Percentiles rank a stretch among this genome's conserved stretches.
Conservation (phyloP, 2,329 filamentous ascomycete species). For the Ceratocystis variospora region DNA sequence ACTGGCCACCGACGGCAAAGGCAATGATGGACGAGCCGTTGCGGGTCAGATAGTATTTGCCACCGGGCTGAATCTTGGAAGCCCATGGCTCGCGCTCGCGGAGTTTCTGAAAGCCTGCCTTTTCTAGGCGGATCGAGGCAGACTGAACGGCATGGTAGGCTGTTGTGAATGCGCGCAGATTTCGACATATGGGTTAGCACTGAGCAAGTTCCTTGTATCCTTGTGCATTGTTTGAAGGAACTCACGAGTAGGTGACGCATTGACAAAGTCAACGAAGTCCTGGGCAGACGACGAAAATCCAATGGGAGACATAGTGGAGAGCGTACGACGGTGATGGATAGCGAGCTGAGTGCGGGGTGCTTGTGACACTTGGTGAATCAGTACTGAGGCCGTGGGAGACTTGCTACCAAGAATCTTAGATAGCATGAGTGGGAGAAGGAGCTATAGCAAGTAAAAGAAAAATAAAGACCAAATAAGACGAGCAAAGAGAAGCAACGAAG, state of each 20-base stretch:
- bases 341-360: neutral
- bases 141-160: slow-evolving; percentile 88
- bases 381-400: slow-evolving; percentile 2
- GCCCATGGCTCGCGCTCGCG: slow-evolving; percentile 86
- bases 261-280: slow-evolving; percentile 87
- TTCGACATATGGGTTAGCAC: neutral
- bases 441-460: neutral
- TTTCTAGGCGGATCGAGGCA: slow-evolving; percentile 59
- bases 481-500: neutral
- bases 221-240: neutral
- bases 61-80: slow-evolving; percentile 63
- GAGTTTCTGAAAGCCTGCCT: slow-evolving; percentile 76
- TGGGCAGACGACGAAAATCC: slow-evolving; percentile 39
- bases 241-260: slow-evolving; percentile 84
- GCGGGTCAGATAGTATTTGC: slow-evolving; percentile 91
- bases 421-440: slow-evolving; percentile 7
- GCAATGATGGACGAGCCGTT: slow-evolving; percentile 87
- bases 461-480: neutral
- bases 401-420: slow-evolving; percentile 15
- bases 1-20: slow-evolving; percentile 80
- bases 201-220: neutral
- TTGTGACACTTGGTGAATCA: neutral
- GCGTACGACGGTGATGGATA: slow-evolving; percentile 18
- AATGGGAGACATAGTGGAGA: slow-evolving; percentile 37
- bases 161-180: slow-evolving; percentile 27